These are phyloP conservation scores for Halophytophthora polymorphica DNA, from an alignment of 352 stramenopile species.

Conservation along the genomic window DNA sequence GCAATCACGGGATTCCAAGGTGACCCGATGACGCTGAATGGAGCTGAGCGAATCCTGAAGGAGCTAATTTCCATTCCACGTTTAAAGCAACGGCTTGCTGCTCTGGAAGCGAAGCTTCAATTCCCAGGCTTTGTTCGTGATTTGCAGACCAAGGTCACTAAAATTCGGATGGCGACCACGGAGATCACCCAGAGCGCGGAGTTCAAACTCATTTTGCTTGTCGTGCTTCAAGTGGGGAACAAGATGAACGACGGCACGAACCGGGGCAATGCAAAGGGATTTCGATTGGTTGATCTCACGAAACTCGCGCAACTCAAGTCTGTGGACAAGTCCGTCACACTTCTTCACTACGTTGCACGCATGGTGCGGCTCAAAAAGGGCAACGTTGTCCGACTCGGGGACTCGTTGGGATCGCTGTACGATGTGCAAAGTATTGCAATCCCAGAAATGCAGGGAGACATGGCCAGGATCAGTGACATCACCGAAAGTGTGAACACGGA, in stretches of 20 bases:
- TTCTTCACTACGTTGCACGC: slow-evolving; percentile 71
- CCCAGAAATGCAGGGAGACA: slow-evolving; percentile 65
- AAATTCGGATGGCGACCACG: slow-evolving; percentile 50
- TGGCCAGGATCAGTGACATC: slow-evolving; percentile 60
- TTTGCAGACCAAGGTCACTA: slow-evolving; percentile 62
- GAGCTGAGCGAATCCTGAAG: slow-evolving; percentile 76
- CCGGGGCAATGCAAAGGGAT: slow-evolving; percentile 66
- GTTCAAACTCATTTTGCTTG: slow-evolving; percentile 62
- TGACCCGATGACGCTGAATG: slow-evolving; percentile 61
- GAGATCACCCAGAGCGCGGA: slow-evolving; percentile 64
- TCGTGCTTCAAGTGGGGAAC: slow-evolving; percentile 82
- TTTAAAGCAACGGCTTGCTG: slow-evolving; percentile 57
- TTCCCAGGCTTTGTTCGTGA: slow-evolving; percentile 63
- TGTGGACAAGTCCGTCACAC: slow-evolving; percentile 52
- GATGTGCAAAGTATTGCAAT: slow-evolving; percentile 79
- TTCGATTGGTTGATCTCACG: slow-evolving; percentile 56
- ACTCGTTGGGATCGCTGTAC: slow-evolving; percentile 65
- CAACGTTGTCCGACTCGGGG: slow-evolving; percentile 54
- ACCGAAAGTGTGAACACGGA: slow-evolving; percentile 62
- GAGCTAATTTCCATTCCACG: slow-evolving; percentile 73
- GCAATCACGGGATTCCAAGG: slow-evolving; percentile 63
- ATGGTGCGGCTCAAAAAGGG: slow-evolving; percentile 71
- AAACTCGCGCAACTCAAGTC: slow-evolving; percentile 76
- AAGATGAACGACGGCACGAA: slow-evolving; percentile 83
- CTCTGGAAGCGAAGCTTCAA: slow-evolving; percentile 61